These are phyloP conservation scores for Malassezia psittaci DNA, from an alignment of 1,284 basidiomycete species.

Conservation along the genomic window DNA sequence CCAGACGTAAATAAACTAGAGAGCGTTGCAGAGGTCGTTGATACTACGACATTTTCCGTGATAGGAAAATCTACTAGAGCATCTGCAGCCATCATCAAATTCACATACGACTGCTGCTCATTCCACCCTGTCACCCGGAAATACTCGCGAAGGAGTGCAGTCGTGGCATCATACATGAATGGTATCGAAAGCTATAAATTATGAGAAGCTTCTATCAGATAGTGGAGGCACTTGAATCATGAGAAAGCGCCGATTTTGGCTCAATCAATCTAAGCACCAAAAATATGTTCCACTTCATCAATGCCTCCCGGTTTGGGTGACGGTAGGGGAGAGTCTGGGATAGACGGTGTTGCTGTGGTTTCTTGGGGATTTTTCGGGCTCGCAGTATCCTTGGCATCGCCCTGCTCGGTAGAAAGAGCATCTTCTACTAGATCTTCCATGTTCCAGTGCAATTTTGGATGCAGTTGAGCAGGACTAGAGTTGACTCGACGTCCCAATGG, in stretches of 20 bases:
- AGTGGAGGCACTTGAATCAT: too few species aligned
- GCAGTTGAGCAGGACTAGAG: conserved; percentile 8
- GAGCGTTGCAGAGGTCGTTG: conserved; percentile 78
- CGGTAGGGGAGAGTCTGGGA: conserved; percentile 20
- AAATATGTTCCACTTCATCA: conserved; percentile 39
- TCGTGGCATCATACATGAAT: conserved; percentile 44
- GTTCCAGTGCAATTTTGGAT: conserved; percentile 36
- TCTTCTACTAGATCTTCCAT: conserved; percentile 22
- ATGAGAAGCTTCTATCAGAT: too few species aligned
- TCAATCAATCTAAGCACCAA: conserved; percentile 17
- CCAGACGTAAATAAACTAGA: conserved; percentile 69
- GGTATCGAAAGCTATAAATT: background rate
- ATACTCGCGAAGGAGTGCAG: conserved; percentile 77
- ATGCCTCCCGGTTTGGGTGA: conserved; percentile 36
- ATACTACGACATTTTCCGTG: conserved; percentile 66
- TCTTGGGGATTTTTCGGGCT: background rate
- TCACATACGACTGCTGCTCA: conserved; percentile 84
- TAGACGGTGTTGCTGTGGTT: conserved; percentile 4
- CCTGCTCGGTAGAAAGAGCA: conserved; percentile 20
- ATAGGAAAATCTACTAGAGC: conserved; percentile 69
- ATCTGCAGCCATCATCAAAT: conserved; percentile 63
- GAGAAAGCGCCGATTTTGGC: too few species aligned
- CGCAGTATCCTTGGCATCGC: background rate
- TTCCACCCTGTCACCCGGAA: conserved; percentile 88
- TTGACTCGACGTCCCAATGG: conserved; percentile 1